Percentiles rank a stretch among this genome's conserved stretches.
Conservation (phyloP, 257 asterid species). For the Forsythia viridissima region DNA sequence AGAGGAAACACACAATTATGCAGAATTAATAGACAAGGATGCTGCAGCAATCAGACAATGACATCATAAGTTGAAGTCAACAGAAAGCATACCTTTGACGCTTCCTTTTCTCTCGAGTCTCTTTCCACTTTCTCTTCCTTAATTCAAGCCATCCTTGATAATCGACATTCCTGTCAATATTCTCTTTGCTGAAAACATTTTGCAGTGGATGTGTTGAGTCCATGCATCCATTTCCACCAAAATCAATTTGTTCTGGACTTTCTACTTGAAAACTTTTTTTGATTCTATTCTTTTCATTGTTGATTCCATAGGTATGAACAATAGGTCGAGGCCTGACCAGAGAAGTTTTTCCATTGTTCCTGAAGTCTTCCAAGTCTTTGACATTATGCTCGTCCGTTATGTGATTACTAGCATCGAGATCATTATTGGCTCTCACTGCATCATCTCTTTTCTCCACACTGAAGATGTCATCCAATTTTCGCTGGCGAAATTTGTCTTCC, state of each 20-base stretch:
- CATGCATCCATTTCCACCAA: constrained; percentile 32
- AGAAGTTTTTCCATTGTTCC: constrained; percentile 45
- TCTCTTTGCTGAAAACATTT: constrained; percentile 46
- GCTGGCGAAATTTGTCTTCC: constrained; percentile 93
- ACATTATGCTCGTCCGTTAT: constrained; percentile 43
- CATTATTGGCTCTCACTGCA: constrained; percentile 29
- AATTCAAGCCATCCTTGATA: constrained; percentile 94
- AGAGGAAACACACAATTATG: neutral
- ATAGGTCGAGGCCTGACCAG: constrained; percentile 59
- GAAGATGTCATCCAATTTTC: constrained; percentile 85
- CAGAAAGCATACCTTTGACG: constrained; percentile 67
- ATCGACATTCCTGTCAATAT: constrained; percentile 61
- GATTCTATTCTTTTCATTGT: constrained; percentile 37
- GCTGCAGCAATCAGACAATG: neutral
- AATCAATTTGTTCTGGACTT: constrained; percentile 39
- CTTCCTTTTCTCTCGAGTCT: constrained; percentile 74
- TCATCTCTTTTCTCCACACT: constrained; percentile 46
- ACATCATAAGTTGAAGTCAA: neutral
- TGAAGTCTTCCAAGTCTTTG: constrained; percentile 83
- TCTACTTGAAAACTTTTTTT: constrained; percentile 39
- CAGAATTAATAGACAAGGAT: neutral
- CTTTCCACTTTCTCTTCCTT: constrained; percentile 95
- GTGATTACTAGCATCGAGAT: constrained; percentile 36
- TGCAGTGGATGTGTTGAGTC: constrained; percentile 35
- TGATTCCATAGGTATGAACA: constrained; percentile 58